Evolutionary conservation across 2,329 filamentous ascomycete genomes (phyloP).

Genomic region (Cladosporium colombiae): DNA sequence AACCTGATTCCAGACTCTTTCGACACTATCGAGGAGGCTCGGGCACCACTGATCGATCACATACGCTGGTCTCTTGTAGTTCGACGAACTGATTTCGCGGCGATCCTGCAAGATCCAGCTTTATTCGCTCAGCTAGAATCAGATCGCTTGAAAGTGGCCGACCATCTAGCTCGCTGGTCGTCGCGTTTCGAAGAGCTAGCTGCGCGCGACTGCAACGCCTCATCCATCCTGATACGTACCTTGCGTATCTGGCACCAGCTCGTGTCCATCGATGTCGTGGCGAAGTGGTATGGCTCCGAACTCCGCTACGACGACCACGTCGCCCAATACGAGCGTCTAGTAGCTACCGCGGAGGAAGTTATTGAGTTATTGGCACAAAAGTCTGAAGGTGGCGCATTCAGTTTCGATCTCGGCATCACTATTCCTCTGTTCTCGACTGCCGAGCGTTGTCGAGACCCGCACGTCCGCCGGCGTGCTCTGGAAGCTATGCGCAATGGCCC

Average conservation of each 20-base stretch:
- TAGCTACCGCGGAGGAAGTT: slow-evolving; percentile 21
- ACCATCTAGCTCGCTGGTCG: slow-evolving; percentile 19
- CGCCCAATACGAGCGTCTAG: slow-evolving; percentile 16
- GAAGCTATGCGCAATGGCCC: slow-evolving; percentile 19
- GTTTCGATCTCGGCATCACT: slow-evolving; percentile 25
- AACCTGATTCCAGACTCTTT: slow-evolving; percentile 19
- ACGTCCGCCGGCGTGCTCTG: slow-evolving; percentile 24
- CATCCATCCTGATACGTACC: slow-evolving; percentile 10
- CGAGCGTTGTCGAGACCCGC: slow-evolving; percentile 25
- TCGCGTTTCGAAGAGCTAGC: slow-evolving; percentile 20
- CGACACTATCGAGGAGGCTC: slow-evolving; percentile 23
- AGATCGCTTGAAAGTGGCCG: background rate
- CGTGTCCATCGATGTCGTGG: slow-evolving; percentile 17
- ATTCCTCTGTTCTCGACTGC: slow-evolving; percentile 20
- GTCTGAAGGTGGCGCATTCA: slow-evolving; percentile 19
- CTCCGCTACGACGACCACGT: slow-evolving; percentile 17
- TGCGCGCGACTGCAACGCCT: background rate
- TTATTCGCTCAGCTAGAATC: background rate
- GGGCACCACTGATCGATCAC: slow-evolving; percentile 21
- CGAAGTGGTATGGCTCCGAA: slow-evolving; percentile 3
- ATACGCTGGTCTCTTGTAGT: background rate
- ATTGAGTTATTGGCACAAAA: slow-evolving; percentile 1
- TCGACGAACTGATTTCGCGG: background rate
- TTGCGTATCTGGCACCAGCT: slow-evolving; percentile 23
- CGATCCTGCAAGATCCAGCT: background rate